Evolutionary conservation across 2,329 filamentous ascomycete species (phyloP), one percentile per base, ranked within the genome.

Genomic region (Exophiala calicioides): DNA sequence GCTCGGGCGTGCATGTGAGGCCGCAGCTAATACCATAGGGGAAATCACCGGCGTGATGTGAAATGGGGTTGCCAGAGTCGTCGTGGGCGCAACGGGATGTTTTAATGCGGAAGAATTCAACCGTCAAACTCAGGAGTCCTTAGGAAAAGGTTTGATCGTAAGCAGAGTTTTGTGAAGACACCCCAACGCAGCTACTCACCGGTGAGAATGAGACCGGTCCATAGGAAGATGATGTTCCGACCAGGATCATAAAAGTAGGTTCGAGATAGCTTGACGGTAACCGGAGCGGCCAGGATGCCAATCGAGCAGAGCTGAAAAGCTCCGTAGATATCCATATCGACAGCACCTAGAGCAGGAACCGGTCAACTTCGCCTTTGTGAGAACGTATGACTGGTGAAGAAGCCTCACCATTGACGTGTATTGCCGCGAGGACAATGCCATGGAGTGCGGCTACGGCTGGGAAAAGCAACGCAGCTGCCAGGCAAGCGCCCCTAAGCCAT

Each of bases 311-410:
- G 62, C 54, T 86, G 83, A 52, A 86, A 84, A 6, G 81, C 81
- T 1, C 83, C 83, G 46, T 78, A 86, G 3, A 86, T 69, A 55
- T 86, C 83, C 76, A 86, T 79, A 57, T 86, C 82, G 10, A 85
- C 75, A 10, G 79, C 82, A 40, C 68, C 81, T 84, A 46, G 18
- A 48, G 1, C 8, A 4, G 1, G 5, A 5, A n/a, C n/a, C 18
- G 13, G 19, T 23, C 1, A 23, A 21, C n/a, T n/a, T 12, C 5
- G n/a, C 5, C n/a, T 31, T n/a, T 31, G 5, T 19, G 18, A 13
- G 18, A 8, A 34, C 32, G 12, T 15, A 19, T 34, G 3, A 33
- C 12, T 15, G 19, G 18, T 24, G 35, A 4, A 19, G 10, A 29
- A 1, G 16, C 59, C 77, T 66, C 56, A 82, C 82, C 71, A 47